Conservation (phyloP, 1,284 basidiomycete species). For the Caloboletus inedulis region DNA sequence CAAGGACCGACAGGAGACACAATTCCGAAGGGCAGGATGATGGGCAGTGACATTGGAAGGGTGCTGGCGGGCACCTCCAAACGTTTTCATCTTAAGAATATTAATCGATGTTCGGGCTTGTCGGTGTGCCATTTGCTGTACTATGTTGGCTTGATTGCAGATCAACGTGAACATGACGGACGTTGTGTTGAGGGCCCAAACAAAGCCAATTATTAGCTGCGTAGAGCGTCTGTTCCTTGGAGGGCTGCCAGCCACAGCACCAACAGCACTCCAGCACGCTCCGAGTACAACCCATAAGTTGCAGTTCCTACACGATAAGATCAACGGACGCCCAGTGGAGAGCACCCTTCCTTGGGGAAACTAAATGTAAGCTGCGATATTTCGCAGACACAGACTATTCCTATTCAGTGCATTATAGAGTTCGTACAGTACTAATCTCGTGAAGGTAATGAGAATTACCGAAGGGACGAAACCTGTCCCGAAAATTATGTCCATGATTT, state of each 20-base stretch:
- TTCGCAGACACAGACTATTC: background rate
- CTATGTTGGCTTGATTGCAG: background rate
- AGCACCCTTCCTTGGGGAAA: background rate
- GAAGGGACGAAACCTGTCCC: background rate
- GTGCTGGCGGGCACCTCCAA: background rate
- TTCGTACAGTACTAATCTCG: constrained; percentile 3
- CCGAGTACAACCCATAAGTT: background rate
- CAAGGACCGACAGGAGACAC: too few species aligned
- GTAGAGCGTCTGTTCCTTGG: background rate
- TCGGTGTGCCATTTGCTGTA: constrained; percentile 11
- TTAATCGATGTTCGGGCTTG: background rate
- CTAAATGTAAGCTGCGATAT: background rate
- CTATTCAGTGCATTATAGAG: background rate
- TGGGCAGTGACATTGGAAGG: background rate
- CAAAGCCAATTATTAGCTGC: constrained; percentile 4
- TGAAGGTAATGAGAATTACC: background rate
- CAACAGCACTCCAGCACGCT: background rate
- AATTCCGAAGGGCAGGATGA: background rate
- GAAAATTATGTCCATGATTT: constrained; percentile 1
- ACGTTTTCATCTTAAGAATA: background rate
- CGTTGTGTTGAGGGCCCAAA: background rate
- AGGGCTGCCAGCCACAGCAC: background rate
- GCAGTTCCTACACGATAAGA: background rate
- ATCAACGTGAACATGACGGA: background rate
- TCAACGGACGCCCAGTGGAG: background rate